Percentiles rank a stretch among this genome's conserved stretches.
These are phyloP conservation scores for Heterobasidion parviporum DNA, from an alignment of 1,284 basidiomycete species.

Conservation along the genomic window DNA sequence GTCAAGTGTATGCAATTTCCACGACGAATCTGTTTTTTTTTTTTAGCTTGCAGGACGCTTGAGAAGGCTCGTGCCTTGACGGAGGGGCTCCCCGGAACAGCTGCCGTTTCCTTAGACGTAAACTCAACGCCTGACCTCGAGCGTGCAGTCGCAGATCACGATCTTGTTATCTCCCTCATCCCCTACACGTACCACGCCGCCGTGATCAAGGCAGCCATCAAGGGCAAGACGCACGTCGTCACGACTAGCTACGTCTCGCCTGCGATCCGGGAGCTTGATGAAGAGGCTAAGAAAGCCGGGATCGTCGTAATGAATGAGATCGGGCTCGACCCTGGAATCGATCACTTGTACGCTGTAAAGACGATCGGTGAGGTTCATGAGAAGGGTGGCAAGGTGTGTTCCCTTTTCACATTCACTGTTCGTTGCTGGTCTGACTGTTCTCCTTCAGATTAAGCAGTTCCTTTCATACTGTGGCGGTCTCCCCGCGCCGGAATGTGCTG, in stretches of 20 bases:
- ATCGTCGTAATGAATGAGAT: constrained; percentile 98
- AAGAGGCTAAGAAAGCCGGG: constrained; percentile 79
- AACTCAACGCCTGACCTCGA: constrained; percentile 69
- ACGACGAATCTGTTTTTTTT: background rate
- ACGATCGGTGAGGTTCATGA: constrained; percentile 92
- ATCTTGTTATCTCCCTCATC: constrained; percentile 94
- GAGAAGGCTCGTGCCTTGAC: constrained; percentile 64
- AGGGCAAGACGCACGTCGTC: constrained; percentile 91
- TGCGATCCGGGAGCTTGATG: constrained; percentile 85
- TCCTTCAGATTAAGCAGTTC: constrained; percentile 79
- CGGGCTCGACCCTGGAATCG: constrained; percentile 92
- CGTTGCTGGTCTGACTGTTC: background rate
- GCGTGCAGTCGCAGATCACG: constrained; percentile 74
- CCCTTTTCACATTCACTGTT: background rate
- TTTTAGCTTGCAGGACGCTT: constrained; percentile 78
- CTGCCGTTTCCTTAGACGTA: constrained; percentile 82
- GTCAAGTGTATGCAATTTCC: background rate
- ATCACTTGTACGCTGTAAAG: constrained; percentile 96
- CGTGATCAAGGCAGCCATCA: constrained; percentile 94
- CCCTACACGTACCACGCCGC: constrained; percentile 90
- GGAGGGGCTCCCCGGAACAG: constrained; percentile 61
- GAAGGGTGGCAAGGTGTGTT: constrained; percentile 81
- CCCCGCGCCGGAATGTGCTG: constrained; percentile 83
- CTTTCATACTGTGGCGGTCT: constrained; percentile 96
- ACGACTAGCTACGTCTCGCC: constrained; percentile 94